Evolutionary conservation across 805 yeast species (phyloP).

Genomic region (Saccharomycopsis fermentans): DNA sequence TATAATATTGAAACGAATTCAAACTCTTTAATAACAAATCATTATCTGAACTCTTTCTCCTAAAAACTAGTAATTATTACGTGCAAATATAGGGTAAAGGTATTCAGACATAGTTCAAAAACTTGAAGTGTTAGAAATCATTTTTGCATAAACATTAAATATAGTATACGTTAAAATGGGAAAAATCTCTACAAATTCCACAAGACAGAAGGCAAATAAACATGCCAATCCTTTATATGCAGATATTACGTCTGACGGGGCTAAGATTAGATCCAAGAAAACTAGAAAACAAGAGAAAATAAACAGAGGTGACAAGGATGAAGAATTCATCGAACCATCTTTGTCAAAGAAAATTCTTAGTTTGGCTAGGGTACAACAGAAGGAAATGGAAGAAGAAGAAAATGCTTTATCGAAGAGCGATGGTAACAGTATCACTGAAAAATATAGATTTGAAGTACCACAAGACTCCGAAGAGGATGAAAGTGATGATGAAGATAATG

Average conservation of each 20-base stretch:
- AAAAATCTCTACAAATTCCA: slow-evolving; percentile 42
- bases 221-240: slow-evolving; percentile 77
- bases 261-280: slow-evolving; percentile 44
- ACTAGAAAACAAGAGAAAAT: slow-evolving; percentile 21
- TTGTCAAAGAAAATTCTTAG: slow-evolving; percentile 78
- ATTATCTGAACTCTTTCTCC: no score
- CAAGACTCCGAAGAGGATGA: slow-evolving; percentile 40
- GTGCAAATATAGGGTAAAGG: no score
- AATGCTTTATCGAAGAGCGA: slow-evolving; percentile 20
- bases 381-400: slow-evolving; percentile 72
- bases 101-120: no score
- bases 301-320: slow-evolving; percentile 33
- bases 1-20: not conserved
- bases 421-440: slow-evolving; percentile 24
- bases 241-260: slow-evolving; percentile 68
- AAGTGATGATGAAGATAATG: slow-evolving; percentile 35
- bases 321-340: slow-evolving; percentile 66
- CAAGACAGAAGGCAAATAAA: slow-evolving; percentile 36
- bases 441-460: slow-evolving; percentile 20
- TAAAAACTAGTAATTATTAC: no score
- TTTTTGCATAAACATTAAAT: not conserved
- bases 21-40: no score
- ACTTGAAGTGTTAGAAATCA: no score
- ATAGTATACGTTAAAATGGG: slow-evolving; percentile 40
- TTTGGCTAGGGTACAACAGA: slow-evolving; percentile 88